phyloP scores from a whole-genome alignment of 352 stramenopile species.

The Hyaloperonospora arabidopsidis region DNA sequence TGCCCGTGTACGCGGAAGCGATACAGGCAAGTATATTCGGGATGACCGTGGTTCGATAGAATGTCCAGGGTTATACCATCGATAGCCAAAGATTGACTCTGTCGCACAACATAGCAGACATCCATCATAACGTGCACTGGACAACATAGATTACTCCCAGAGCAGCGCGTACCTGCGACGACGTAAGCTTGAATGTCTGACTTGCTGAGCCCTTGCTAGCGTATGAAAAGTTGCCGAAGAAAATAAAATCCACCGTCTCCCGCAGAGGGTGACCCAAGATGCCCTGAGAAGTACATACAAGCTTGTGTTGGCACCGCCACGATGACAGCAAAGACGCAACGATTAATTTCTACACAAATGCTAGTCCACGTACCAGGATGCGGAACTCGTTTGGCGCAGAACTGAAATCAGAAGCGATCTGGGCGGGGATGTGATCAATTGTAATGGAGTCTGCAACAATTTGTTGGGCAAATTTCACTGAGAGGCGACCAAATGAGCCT shows the following conservation, averaged over 20 bases:
- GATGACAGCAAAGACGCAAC: background rate
- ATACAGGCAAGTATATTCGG: conserved; percentile 87
- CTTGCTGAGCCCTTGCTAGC: conserved; percentile 36
- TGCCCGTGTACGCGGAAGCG: conserved; percentile 80
- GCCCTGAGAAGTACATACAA: conserved; percentile 25
- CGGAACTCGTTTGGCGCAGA: conserved; percentile 60
- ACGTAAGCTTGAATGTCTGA: conserved; percentile 62
- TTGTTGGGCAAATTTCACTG: conserved; percentile 58
- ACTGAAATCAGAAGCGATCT: conserved; percentile 61
- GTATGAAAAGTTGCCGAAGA: conserved; percentile 76
- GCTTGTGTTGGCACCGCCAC: conserved; percentile 1
- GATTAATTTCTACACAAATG: background rate
- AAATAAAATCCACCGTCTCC: conserved; percentile 41
- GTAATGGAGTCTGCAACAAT: conserved; percentile 62
- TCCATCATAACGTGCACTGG: background rate
- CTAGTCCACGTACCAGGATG: conserved; percentile 35
- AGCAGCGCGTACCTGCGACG: conserved; percentile 28
- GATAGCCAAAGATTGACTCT: conserved; percentile 45
- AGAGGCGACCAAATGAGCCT: conserved; percentile 52
- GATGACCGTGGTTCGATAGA: conserved; percentile 73
- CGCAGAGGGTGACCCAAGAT: conserved; percentile 34
- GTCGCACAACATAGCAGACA: background rate
- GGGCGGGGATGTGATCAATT: conserved; percentile 72
- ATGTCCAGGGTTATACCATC: conserved; percentile 74
- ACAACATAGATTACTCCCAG: conserved; percentile 1